Conservation (phyloP, 2,329 filamentous ascomycete genomes). For the Coniochaeta pulveracea region DNA sequence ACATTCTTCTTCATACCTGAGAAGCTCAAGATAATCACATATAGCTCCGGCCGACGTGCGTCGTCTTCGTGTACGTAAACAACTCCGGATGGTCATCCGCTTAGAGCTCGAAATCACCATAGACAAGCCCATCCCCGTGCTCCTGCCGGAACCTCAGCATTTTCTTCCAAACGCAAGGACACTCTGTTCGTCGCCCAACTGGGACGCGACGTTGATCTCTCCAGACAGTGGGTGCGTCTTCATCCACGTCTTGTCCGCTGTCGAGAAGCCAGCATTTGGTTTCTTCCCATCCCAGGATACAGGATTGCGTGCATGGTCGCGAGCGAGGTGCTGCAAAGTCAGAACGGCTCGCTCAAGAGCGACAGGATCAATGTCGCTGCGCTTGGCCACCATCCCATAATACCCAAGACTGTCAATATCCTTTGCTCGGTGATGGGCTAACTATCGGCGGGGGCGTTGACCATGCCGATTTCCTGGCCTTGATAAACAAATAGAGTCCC, state of each 20-base stretch:
- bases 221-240: conserved; percentile 51
- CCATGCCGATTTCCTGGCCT: conserved; percentile 58
- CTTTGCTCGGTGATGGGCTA: conserved; percentile 56
- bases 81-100: not conserved
- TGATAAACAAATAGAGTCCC: conserved; percentile 60
- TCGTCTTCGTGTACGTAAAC: not conserved
- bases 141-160: conserved; percentile 50
- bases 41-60: not conserved
- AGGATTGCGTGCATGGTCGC: conserved; percentile 61
- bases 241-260: conserved; percentile 54
- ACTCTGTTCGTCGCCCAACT: conserved; percentile 34
- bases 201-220: conserved; percentile 49
- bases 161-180: conserved; percentile 49
- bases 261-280: conserved; percentile 53
- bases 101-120: conserved; percentile 40
- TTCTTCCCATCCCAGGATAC: conserved; percentile 54
- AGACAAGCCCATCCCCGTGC: conserved; percentile 52
- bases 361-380: conserved; percentile 24
- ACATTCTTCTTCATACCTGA: not conserved
- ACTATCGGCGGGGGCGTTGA: conserved; percentile 42
- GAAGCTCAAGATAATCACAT: not conserved
- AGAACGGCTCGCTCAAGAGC: conserved; percentile 4
- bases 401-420: conserved; percentile 51
- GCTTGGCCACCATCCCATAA: conserved; percentile 27
- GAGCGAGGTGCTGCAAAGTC: conserved; percentile 20